These are phyloP conservation scores for Clonostachys sp. DNA, from an alignment of 2,329 filamentous ascomycete species.

Conservation along the genomic window DNA sequence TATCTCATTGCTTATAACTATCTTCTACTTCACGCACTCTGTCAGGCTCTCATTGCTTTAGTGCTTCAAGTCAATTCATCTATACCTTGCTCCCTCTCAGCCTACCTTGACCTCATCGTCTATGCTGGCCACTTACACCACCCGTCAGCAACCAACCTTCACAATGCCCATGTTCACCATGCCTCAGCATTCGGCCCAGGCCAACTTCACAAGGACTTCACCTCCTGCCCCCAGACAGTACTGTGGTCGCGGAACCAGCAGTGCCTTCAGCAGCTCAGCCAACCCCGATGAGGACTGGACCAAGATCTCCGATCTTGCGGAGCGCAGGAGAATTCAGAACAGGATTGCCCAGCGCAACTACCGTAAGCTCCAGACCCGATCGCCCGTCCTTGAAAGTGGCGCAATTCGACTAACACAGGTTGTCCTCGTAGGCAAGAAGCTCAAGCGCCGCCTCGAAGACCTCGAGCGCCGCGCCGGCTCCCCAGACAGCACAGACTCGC, in stretches of 20 bases:
- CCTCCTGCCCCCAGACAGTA: slow-evolving; percentile 56
- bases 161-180: too few species aligned
- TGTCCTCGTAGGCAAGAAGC: slow-evolving; percentile 69
- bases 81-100: too few species aligned
- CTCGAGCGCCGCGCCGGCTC: slow-evolving; percentile 71
- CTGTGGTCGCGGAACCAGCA: slow-evolving; percentile 74
- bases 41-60: too few species aligned
- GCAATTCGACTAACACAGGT: background rate
- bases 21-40: too few species aligned
- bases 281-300: slow-evolving; percentile 99
- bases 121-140: too few species aligned
- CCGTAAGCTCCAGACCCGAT: slow-evolving; percentile 50
- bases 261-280: slow-evolving; percentile 89
- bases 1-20: too few species aligned
- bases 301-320: slow-evolving; percentile 95
- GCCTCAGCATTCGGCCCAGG: slow-evolving; percentile 15
- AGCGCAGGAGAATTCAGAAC: slow-evolving; percentile 92
- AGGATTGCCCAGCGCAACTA: slow-evolving; percentile 97
- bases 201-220: slow-evolving; percentile 18
- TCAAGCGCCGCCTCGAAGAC: slow-evolving; percentile 84
- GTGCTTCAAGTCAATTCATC: too few species aligned
- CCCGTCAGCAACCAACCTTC: too few species aligned
- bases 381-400: background rate
- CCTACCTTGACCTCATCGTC: too few species aligned
- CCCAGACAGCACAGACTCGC: slow-evolving; percentile 38